These are phyloP conservation scores for Pythium volutum DNA, from an alignment of 352 stramenopile genomes.

Conservation along the genomic window DNA sequence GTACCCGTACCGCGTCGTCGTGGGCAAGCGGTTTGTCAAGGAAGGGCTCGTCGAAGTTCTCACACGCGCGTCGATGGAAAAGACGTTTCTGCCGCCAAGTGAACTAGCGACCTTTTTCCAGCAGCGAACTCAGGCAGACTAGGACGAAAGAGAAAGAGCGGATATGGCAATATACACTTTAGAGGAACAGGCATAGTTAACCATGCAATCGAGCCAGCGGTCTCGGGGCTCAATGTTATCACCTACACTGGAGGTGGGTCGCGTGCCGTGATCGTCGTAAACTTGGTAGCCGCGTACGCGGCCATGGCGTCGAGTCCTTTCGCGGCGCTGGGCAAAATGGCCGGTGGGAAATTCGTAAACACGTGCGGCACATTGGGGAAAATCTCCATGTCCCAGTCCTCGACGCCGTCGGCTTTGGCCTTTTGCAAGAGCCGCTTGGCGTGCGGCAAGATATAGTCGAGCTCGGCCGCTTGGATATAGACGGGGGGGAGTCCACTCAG, in stretches of 20 bases:
- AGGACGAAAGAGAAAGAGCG: not conserved
- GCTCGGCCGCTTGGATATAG: slow-evolving; percentile 22
- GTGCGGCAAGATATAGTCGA: slow-evolving; percentile 23
- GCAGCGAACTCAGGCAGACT: not conserved
- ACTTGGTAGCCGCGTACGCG: slow-evolving; percentile 11
- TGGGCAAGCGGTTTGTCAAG: slow-evolving; percentile 75
- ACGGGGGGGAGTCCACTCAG: slow-evolving; percentile 14
- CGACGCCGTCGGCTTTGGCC: slow-evolving; percentile 12
- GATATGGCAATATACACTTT: not conserved
- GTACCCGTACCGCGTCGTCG: slow-evolving; percentile 80
- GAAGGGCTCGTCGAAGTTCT: slow-evolving; percentile 80
- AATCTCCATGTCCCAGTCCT: slow-evolving; percentile 21
- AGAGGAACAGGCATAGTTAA: no score
- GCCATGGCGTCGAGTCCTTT: slow-evolving; percentile 24
- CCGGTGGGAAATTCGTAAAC: slow-evolving; percentile 24
- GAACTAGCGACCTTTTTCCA: slow-evolving; percentile 44
- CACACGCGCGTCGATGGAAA: slow-evolving; percentile 61
- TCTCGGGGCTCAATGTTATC: no score
- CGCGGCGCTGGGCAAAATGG: slow-evolving; percentile 15
- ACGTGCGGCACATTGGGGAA: slow-evolving; percentile 23
- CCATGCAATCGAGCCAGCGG: no score
- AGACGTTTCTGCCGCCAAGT: slow-evolving; percentile 45
- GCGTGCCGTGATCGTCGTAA: not conserved
- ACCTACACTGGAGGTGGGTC: no score
- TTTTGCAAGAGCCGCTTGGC: slow-evolving; percentile 16